phyloP scores from a whole-genome alignment of 2,329 filamentous ascomycete species.

The Magnaporthiopsis incrustans region DNA sequence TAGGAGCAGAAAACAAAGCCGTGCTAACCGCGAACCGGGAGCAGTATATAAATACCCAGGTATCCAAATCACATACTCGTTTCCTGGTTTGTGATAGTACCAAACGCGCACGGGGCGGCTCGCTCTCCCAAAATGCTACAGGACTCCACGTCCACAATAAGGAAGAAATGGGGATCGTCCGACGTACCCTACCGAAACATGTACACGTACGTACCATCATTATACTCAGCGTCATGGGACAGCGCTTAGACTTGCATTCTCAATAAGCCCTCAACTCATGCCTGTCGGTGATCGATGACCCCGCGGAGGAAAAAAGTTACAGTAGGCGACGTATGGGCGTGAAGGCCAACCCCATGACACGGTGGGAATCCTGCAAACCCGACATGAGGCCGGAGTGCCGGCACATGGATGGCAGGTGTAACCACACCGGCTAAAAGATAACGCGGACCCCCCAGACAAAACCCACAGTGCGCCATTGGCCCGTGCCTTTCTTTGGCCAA shows the following conservation, averaged over 20 bases:
- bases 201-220: background rate
- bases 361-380: background rate
- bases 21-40: background rate
- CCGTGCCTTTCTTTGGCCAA: too few relatives aligned
- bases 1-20: background rate
- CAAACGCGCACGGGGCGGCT: background rate
- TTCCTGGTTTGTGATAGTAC: background rate
- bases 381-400: background rate
- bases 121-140: background rate
- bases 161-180: background rate
- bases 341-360: background rate
- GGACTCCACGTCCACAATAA: too few relatives aligned
- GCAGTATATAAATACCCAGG: background rate
- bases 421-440: too few relatives aligned
- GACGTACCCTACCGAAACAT: background rate
- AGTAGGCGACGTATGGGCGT: background rate
- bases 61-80: background rate
- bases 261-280: background rate
- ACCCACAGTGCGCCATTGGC: too few relatives aligned
- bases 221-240: background rate
- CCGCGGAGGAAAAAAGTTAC: background rate
- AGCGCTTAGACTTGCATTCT: background rate
- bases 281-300: background rate
- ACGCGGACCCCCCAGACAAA: too few relatives aligned
- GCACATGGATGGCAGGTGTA: too few relatives aligned